phyloP scores from a whole-genome alignment of 1,284 basidiomycete genomes.

The Trametes versicolor region DNA sequence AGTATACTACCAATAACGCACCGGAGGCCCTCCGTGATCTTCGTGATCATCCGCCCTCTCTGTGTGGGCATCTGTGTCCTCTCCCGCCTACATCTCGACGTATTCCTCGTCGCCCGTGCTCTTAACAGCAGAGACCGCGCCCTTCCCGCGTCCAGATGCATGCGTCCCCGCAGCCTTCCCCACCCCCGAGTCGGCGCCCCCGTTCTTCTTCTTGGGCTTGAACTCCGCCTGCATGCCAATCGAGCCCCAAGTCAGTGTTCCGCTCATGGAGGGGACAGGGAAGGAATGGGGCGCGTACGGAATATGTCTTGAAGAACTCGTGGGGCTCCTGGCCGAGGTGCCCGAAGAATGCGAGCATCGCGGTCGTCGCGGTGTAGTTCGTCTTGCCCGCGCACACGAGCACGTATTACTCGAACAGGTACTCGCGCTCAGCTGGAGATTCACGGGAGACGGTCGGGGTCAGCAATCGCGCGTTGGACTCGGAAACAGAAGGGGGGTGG shows the following conservation, averaged over 20 bases:
- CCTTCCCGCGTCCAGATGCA: no score
- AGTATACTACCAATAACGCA: no score
- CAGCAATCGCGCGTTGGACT: background rate
- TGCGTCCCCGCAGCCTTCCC: no score
- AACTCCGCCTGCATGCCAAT: constrained; percentile 26
- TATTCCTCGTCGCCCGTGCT: no score
- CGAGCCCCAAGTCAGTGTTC: no score
- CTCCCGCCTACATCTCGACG: no score
- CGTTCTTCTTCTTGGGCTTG: constrained; percentile 34
- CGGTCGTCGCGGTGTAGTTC: constrained; percentile 36
- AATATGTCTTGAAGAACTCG: constrained; percentile 40
- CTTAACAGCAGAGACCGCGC: no score
- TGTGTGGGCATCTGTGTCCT: no score
- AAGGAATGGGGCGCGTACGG: constrained; percentile 9
- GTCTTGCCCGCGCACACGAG: constrained; percentile 42
- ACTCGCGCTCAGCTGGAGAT: constrained; percentile 34
- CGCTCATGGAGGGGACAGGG: background rate
- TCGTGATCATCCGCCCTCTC: no score
- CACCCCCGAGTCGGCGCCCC: no score
- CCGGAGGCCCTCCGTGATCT: no score
- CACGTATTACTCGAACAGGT: constrained; percentile 39
- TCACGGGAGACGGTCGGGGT: background rate
- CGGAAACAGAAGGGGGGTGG: background rate
- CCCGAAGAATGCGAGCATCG: constrained; percentile 35
- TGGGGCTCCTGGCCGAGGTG: constrained; percentile 32